Evolutionary conservation across 208 protist species (phyloP), one percentile per base, ranked within the genome.

Genomic region (Angomonas desouzai): DNA sequence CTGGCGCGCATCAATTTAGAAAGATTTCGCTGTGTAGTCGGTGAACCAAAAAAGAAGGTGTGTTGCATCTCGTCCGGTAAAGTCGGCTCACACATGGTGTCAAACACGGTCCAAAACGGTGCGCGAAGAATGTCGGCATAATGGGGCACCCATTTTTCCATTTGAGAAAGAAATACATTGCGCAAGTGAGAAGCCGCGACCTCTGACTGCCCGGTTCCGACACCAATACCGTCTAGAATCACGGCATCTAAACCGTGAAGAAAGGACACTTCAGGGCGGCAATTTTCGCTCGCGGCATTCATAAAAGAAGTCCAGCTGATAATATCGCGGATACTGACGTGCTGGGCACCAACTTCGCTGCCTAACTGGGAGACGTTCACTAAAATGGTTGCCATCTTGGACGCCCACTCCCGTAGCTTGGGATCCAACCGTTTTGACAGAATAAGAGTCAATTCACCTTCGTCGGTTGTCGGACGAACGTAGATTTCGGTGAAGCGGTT

Each of bases 401-500:
- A 48, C 11, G 89, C 89, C 83, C 85, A 96, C 40, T 56, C 38
- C n/a, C 27, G 13, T 49, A 92, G 55, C 48, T 55, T 47, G 2
- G 72, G 48, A 27, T 68, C 47, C 36, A 98, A 78, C 18, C 89
- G 79, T 59, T 89, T 78, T 9, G 85, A 83, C 23, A 99, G 61
- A 67, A 99, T 98, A 48, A 92, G 60, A 10, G 71, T 55, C n/a
- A 99, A 72, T 66, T 99, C 98, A n/a, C 75, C 40, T 20, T 83
- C 62, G 28, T 93, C 83, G 1, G 88, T 93, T 23, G 94, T 93
- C 22, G 85, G 72, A 9, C 97, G 93, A 2, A 99, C 98, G 91
- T 99, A 99, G 25, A 99, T 96, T 74, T 99, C 99, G 0, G 99
- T 99, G 68, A 99, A 99, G 66, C 99, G 85, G 68, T 99, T 99